These are phyloP conservation scores for Kuraishia capsulata DNA, from an alignment of 805 yeast genomes.

Conservation along the genomic window DNA sequence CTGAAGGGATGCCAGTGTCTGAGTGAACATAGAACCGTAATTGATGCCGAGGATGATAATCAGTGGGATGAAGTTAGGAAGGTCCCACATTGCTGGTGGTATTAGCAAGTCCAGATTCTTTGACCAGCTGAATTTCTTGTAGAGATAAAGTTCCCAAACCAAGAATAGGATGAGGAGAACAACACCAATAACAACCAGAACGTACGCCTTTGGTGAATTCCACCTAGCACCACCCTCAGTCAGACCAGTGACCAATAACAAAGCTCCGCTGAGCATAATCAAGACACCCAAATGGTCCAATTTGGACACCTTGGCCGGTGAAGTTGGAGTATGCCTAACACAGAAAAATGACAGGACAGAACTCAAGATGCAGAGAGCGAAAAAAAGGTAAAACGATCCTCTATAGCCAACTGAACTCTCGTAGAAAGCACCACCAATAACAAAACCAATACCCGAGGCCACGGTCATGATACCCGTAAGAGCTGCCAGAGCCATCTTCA, in stretches of 20 bases:
- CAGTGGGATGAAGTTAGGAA: constrained; percentile 13
- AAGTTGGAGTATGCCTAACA: too few species aligned
- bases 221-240: too few species aligned
- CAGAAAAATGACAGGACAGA: too few species aligned
- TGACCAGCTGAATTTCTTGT: constrained; percentile 6
- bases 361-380: too few species aligned
- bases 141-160: constrained; percentile 15
- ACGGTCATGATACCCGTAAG: constrained; percentile 18
- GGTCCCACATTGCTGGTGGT: constrained; percentile 18
- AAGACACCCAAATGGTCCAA: too few species aligned
- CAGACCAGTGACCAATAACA: too few species aligned
- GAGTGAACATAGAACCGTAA: not conserved
- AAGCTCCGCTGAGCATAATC: too few species aligned
- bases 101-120: constrained; percentile 15
- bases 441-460: constrained; percentile 28
- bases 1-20: not conserved
- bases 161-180: constrained; percentile 12
- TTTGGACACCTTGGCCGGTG: too few species aligned
- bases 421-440: constrained; percentile 37
- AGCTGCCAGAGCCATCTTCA: constrained; percentile 17
- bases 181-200: constrained; percentile 23
- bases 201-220: too few species aligned
- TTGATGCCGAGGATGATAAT: not conserved
- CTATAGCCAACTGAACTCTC: constrained; percentile 18
- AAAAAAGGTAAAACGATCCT: too few species aligned